Base-by-base conservation (phyloP, 1,284 basidiomycete genomes). In the Tremellales sp. region DNA sequence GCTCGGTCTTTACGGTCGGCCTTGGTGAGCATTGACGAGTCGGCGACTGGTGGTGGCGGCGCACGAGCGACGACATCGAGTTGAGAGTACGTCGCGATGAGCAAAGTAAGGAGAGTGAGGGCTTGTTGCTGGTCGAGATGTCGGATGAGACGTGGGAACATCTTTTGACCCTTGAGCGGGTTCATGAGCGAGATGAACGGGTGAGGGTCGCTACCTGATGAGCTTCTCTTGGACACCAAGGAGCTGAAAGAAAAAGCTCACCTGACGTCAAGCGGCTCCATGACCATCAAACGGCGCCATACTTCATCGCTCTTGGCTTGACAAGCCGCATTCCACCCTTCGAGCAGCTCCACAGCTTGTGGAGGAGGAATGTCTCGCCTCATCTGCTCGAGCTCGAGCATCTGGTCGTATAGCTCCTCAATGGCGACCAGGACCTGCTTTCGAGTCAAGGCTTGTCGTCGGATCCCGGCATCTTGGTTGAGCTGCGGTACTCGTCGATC, bases 181-280 rank as follows among this genome's bases (percentile, higher is more conserved):
- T 81, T 82, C 41, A 99, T 79, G 37, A 99, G 80, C 2, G 92
- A 91, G 60, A 98, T 86, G 76, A 99, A 97, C 0, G 96, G 96
- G 76, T 98, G 96, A 4, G 94, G 94, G 54, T 87, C 80, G 65
- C 89, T 91, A 60, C n/a, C 33, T 26, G 53, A 29, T 46, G 6
- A 25, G 37, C 27, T 39, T 15, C 13, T 36, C 33, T 5, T 6
- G 33, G n/a, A n/a, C n/a, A n/a, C 33, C 4, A 36, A 4, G 33
- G 6, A 36, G 33, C 15, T 8, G 8, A 31, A 8, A 36, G 13
- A 36, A 15, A 15, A 54, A 23, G 61, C 76, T 50, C 56, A 82
- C 86, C 90, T 92, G 31, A 89, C 86, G 68, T 93, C 91, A 11
- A 98, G 81, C 23, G 92, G 91, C 40, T 90, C 86, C 78, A 89